Percentiles rank a stretch among this genome's conserved stretches.
phyloP scores from a whole-genome alignment of 345 rosid genomes.

The Bruguiera parviflora region DNA sequence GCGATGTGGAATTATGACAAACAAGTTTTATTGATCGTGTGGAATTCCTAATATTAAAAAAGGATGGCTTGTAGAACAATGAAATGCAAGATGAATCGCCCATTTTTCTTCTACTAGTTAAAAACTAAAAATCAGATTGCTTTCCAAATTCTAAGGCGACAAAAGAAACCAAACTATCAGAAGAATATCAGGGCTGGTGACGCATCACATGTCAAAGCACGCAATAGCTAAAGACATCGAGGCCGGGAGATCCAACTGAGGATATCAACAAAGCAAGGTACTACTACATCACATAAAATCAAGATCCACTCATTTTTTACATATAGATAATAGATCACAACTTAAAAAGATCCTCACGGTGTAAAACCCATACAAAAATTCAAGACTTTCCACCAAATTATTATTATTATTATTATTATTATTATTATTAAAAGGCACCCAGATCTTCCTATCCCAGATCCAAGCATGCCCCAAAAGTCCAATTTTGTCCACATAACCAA shows the following conservation, averaged over 20 bases:
- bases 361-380: neutral
- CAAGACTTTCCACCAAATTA: slow-evolving; percentile 11
- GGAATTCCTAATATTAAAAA: neutral
- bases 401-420: too few relatives aligned
- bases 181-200: neutral
- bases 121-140: neutral
- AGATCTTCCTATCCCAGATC: neutral
- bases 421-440: neutral
- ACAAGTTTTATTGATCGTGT: neutral
- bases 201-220: slow-evolving; percentile 12
- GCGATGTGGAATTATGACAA: neutral
- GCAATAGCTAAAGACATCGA: neutral
- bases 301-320: neutral
- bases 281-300: slow-evolving; percentile 5
- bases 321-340: neutral
- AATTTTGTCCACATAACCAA: neutral
- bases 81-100: neutral
- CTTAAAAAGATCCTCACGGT: neutral
- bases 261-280: neutral
- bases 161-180: slow-evolving; percentile 7
- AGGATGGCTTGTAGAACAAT: neutral
- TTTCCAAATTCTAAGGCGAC: neutral
- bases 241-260: slow-evolving; percentile 17
- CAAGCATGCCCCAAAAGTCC: too few relatives aligned
- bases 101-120: neutral